Base-by-base conservation (phyloP, 2,329 filamentous ascomycete genomes). In the Nannizziopsis barbatae region DNA sequence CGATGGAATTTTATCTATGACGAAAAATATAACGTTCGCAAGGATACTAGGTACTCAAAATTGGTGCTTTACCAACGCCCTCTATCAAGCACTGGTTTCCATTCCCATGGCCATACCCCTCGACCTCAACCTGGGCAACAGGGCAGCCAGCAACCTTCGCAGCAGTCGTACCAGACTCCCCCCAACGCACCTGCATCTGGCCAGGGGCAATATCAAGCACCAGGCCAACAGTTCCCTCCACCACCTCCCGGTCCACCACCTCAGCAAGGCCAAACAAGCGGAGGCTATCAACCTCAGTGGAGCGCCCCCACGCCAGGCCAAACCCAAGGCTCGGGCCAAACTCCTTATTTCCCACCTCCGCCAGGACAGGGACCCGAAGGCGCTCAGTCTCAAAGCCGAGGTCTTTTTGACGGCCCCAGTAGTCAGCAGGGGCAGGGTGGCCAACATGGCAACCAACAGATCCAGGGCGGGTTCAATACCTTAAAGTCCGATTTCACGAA, bases 1-100 rank as follows among this genome's bases (percentile, higher is more conserved):
- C 80, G 92, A 31, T 96, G 90, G 92, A 96, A 98, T 62, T 95
- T 86, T 62, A 89, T 95, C 55, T 94, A 80, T 55, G 75, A 80
- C 49, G 79, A 84, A 45, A 95, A 95, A 64, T 95, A 95, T 62
- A 68, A 71, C 51, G 72, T 75, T 31, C 74, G 77, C 12, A 68
- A 72, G 41, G 69, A 77, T 40, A 58, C 62, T 3, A 66, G 75
- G 49, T 80, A 79, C 54, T 56, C 63, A 10, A 64, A 58, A 53
- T 58, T 65, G 42, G 58, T 50, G 20, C 58, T 64, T 33, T 65
- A 56, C 59, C 65, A 60, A 4, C 61, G 58, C 42, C 55, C 64
- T 47, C 42, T 58, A 56, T 59, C 61, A 30, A 55, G 43, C n/a
- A 5, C 42, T 9, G 50, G 50, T 6, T 30, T 11, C 39, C 46